Base-by-base conservation (phyloP, 805 yeast genomes). In the Kodamaea nitidulidarum region DNA sequence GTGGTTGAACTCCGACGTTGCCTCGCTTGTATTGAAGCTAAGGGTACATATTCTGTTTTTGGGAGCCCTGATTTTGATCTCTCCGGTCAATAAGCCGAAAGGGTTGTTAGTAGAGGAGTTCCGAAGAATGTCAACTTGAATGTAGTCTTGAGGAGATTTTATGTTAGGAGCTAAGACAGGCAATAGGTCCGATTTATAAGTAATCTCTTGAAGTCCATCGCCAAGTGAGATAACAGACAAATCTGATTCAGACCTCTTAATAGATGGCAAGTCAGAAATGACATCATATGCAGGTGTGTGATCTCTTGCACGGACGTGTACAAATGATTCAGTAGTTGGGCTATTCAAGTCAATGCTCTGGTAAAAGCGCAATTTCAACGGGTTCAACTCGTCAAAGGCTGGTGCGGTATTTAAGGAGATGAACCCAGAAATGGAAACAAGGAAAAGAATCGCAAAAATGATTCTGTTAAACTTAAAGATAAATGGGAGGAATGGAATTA, bases 301-400 rank as follows among this genome's bases (percentile, higher is more conserved):
- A 15, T 60, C 58, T 46, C 82, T 70, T 4, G 84, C 85, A 45
- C 44, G 61, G 0, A 80, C 70, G 16, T 58, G 60, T 14, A 78
- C 79, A 21, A 50, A 52, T 11, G 80, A 60, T 3, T 52, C 51
- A 1, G 43, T 40, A 2, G 51, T 41, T 1, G 60, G 42, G 12
- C 46, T 43, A 26, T 61, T 53, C 41, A 81, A 57, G 46, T 84
- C 75, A 38, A 83, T 67, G 2, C 65, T 61, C 58, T 88, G 90
- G 25, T 79, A 61, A 51, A 84, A 83, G 46, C 90, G 68, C 41
- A 86, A 64, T 55, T 87, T 88, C 57, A 87, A 56, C 4, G 96
- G 96, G 24, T 75, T 66, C 4, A 60, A 51, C 17, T 67, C 64
- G 21, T 80, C 75, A 55, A 82, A 86, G n/a, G 96, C 84, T 2